These are phyloP conservation scores for Mesembryanthemum crystallinum DNA, from an alignment of 148 eudicot species.

Conservation along the genomic window DNA sequence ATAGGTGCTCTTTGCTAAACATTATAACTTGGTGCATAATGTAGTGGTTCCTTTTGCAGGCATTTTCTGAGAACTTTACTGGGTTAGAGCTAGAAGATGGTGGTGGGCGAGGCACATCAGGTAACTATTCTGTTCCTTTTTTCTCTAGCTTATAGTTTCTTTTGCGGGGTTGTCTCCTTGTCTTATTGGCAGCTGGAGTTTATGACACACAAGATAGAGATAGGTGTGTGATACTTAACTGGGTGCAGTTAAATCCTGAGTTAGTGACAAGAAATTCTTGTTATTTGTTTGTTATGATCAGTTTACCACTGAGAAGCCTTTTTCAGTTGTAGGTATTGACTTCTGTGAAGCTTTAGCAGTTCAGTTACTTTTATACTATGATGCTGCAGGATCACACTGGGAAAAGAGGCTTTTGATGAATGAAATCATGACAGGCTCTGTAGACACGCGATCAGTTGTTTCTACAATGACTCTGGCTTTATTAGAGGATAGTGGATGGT, in stretches of 20 bases:
- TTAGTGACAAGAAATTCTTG: too few relatives aligned
- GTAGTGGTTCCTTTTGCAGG: conserved; percentile 43
- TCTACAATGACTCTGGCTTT: conserved; percentile 93
- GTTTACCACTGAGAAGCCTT: too few relatives aligned
- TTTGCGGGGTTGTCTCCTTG: not conserved
- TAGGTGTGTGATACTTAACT: not conserved
- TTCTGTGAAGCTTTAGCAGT: not conserved
- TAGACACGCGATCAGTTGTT: conserved; percentile 93
- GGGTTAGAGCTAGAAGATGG: conserved; percentile 99
- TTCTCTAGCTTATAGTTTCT: not conserved
- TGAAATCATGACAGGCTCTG: conserved; percentile 99
- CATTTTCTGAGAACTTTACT: conserved; percentile 90
- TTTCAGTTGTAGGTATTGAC: not conserved
- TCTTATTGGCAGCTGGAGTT: not conserved
- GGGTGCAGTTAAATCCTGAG: too few relatives aligned
- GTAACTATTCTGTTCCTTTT: conserved; percentile 35
- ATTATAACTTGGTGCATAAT: conserved; percentile 13
- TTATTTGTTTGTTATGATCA: too few relatives aligned
- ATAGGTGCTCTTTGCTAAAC: not conserved
- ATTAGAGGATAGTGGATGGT: conserved; percentile 98
- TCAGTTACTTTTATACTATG: conserved; percentile 14
- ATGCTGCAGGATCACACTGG: conserved; percentile 91
- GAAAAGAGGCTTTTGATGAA: conserved; percentile 98
- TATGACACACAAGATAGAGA: not conserved
- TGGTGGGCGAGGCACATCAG: conserved; percentile 99